Evolutionary conservation across 2,329 filamentous ascomycete species (phyloP).

Genomic region (Pseudogymnoascus sp.): DNA sequence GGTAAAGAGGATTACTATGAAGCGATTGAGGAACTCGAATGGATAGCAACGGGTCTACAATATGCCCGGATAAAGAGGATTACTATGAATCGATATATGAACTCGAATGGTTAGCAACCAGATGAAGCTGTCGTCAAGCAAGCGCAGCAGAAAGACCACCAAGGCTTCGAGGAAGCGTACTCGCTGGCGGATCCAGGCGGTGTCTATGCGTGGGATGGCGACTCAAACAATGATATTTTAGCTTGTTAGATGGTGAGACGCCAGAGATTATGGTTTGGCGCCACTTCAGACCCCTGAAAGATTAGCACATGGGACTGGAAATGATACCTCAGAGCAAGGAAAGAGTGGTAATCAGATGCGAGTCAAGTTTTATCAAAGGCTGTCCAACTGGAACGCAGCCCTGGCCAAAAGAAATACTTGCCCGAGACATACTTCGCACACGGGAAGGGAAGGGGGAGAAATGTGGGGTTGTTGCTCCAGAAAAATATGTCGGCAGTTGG

Average conservation of each 20-base stretch:
- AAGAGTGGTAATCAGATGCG: not conserved
- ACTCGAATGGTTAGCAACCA: not conserved
- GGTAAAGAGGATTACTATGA: not conserved
- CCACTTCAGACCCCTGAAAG: not conserved
- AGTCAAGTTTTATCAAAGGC: not conserved
- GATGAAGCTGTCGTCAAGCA: not conserved
- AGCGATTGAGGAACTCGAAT: no score
- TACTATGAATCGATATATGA: no score
- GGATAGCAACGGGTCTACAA: not conserved
- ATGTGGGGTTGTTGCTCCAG: not conserved
- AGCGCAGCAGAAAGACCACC: not conserved
- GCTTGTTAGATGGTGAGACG: not conserved
- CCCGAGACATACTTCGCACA: not conserved
- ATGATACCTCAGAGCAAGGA: not conserved
- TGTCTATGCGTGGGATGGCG: not conserved
- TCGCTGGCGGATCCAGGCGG: not conserved
- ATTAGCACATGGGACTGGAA: not conserved
- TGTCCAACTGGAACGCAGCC: not conserved
- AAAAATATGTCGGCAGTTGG: not conserved
- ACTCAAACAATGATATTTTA: not conserved
- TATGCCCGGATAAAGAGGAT: not conserved
- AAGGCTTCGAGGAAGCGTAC: not conserved
- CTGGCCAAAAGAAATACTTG: not conserved
- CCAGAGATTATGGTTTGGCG: not conserved
- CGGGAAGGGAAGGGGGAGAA: not conserved